Conservation (phyloP, 148 eudicot species). For the Amaranthus palmeri region DNA sequence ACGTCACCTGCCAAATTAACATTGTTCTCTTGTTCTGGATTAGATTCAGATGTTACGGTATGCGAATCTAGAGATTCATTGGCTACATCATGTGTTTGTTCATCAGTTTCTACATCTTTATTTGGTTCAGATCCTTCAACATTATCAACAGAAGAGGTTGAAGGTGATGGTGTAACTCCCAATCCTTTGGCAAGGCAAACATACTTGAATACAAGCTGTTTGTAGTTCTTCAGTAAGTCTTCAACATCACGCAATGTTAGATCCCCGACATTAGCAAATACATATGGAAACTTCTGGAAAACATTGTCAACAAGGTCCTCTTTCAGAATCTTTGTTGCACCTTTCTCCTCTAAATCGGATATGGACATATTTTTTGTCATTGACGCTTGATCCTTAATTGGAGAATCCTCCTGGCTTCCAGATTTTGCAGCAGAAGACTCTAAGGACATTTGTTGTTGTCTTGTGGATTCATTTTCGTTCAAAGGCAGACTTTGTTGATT, state of each 20-base stretch:
- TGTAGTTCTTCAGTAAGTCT: conserved; percentile 71
- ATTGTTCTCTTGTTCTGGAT: conserved; percentile 12
- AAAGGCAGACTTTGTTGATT: conserved; percentile 29
- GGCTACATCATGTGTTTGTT: conserved; percentile 21
- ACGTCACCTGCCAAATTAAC: conserved; percentile 11
- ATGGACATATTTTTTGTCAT: conserved; percentile 46
- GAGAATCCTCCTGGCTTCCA: conserved; percentile 31
- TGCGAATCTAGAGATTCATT: conserved; percentile 18
- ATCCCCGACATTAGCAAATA: conserved; percentile 75
- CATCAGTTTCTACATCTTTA: conserved; percentile 19
- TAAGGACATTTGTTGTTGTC: conserved; percentile 27
- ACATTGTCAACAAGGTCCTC: conserved; percentile 45
- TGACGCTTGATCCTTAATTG: conserved; percentile 32
- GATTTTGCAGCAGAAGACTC: conserved; percentile 36
- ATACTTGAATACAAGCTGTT: conserved; percentile 72
- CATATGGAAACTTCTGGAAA: conserved; percentile 67
- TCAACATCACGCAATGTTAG: conserved; percentile 74
- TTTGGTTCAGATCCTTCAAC: conserved; percentile 29
- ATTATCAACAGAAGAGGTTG: conserved; percentile 23
- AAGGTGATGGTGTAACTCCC: conserved; percentile 40
- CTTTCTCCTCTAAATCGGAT: conserved; percentile 81
- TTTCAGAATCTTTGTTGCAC: conserved; percentile 62
- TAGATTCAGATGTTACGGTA: conserved; percentile 22
- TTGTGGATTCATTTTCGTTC: conserved; percentile 29
- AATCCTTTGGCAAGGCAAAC: conserved; percentile 74